phyloP scores from a whole-genome alignment of 805 yeast genomes.

The Candida arabinofermentans region DNA sequence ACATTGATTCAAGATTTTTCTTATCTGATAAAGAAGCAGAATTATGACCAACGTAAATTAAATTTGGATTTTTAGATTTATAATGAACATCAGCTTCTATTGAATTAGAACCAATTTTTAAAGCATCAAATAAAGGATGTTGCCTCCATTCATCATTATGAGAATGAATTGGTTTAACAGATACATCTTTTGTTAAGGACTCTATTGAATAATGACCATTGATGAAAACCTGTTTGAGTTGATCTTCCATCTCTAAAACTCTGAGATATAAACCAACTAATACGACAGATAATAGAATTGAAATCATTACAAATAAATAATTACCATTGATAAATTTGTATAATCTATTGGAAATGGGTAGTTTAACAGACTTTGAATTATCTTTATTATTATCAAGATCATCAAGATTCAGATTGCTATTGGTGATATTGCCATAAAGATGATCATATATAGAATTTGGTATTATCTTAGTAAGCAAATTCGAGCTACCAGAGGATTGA shows the following conservation, averaged over 20 bases:
- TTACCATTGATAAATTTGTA: slow-evolving; percentile 3
- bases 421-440: too few relatives aligned
- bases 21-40: slow-evolving; percentile 37
- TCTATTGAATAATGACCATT: slow-evolving; percentile 8
- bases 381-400: too few relatives aligned
- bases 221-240: slow-evolving; percentile 5
- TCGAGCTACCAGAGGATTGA: too few relatives aligned
- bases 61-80: slow-evolving; percentile 25
- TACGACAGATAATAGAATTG: slow-evolving; percentile 6
- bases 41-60: slow-evolving; percentile 64
- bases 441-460: too few relatives aligned
- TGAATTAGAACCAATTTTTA: slow-evolving; percentile 46
- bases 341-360: background rate
- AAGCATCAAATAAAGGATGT: slow-evolving; percentile 55
- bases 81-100: slow-evolving; percentile 69
- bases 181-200: slow-evolving; percentile 24
- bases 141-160: slow-evolving; percentile 69
- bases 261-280: slow-evolving; percentile 9
- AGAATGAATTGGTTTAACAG: slow-evolving; percentile 45
- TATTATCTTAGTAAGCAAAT: too few relatives aligned
- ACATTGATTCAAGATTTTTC: slow-evolving; percentile 45
- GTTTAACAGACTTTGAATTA: background rate
- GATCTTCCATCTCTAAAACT: slow-evolving; percentile 4
- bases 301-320: slow-evolving; percentile 6
- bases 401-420: too few relatives aligned